phyloP scores from a whole-genome alignment of 768 basidiomycete species.

The Daedaleopsis nitida region DNA sequence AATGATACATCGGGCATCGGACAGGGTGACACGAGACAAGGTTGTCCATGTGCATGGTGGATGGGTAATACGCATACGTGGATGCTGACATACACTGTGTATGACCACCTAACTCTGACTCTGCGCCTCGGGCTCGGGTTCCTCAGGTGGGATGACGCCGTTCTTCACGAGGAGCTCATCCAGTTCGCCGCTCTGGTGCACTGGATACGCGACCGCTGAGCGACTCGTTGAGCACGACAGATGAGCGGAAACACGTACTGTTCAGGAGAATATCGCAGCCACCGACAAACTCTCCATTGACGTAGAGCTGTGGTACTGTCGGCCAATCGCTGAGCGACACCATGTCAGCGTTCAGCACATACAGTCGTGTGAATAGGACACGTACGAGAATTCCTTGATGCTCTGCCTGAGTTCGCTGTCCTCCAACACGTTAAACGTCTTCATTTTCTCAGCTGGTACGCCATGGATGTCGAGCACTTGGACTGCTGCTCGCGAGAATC shows the following conservation, averaged over 20 bases:
- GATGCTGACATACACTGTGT: not conserved
- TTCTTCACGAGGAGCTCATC: constrained; percentile 77
- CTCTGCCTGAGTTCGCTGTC: constrained; percentile 80
- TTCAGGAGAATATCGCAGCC: constrained; percentile 94
- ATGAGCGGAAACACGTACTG: constrained; percentile 44
- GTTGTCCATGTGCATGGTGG: not conserved
- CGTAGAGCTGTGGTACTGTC: constrained; percentile 93
- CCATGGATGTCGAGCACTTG: constrained; percentile 88
- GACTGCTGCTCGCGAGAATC: constrained; percentile 92
- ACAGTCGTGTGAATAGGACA: constrained; percentile 22
- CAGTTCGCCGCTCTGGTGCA: constrained; percentile 97
- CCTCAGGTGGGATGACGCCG: constrained; percentile 60
- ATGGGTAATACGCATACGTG: not conserved
- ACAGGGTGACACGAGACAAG: not conserved
- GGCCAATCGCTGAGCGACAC: constrained; percentile 81
- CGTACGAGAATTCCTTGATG: constrained; percentile 97
- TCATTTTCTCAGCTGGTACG: constrained; percentile 77
- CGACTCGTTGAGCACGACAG: not conserved
- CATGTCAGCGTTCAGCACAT: constrained; percentile 6
- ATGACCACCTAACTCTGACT: constrained; percentile 3
- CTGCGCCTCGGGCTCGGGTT: constrained; percentile 6
- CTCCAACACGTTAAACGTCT: constrained; percentile 88
- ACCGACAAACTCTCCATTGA: constrained; percentile 94
- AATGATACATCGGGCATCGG: constrained; percentile 6
- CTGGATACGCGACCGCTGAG: constrained; percentile 39